Evolutionary conservation across 345 rosid species (phyloP), one percentile per base, ranked within the genome.

Genomic region (Cochlearia excelsa): DNA sequence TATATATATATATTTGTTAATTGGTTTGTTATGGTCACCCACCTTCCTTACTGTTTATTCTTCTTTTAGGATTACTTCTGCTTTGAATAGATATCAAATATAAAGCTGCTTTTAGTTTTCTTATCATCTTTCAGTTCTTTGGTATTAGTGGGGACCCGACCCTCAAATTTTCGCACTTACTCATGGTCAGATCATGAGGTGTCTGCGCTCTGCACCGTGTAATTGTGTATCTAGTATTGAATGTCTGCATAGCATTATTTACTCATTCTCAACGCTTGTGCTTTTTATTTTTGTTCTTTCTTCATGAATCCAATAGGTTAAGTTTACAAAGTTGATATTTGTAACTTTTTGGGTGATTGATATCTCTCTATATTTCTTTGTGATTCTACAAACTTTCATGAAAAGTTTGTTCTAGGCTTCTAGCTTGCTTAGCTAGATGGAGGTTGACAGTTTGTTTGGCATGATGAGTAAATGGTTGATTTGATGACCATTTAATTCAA

Each of bases 381-480:
- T 44, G 27, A 48, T 37, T 37, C 26, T 47, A 65, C 55, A 23
- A 29, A 29, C 59, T 56, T 56, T 53, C 43, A 6, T 56, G 45
- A 48, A 54, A 53, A 61, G 8, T 41, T 28, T 56, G 28, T 5
- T 57, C 55, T 51, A 49, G 46, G 52, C 43, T 5, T 57, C 55
- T 51, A 49, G 46, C 58, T 50, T 54, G 68, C 43, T 69, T 16
- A 70, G 23, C 29, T 31, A 57, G 66, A 64, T 63, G 69, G 43
- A 44, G 54, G 26, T 43, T 44, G 49, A 51, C 57, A 57, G 31
- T 60, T 57, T 23, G 41, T 57, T 70, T 64, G 70, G 45, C 48
- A 64, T 70, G 44, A 38, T 58, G 39, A 57, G n/a, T 57, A 6
- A 31, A 57, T 64, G 66, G 61, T 46, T 29, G 48, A 37, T 53